Percentiles rank a stretch among this genome's conserved stretches.
Evolutionary conservation across 805 yeast species (phyloP).

Genomic region (Candida wancherniae): DNA sequence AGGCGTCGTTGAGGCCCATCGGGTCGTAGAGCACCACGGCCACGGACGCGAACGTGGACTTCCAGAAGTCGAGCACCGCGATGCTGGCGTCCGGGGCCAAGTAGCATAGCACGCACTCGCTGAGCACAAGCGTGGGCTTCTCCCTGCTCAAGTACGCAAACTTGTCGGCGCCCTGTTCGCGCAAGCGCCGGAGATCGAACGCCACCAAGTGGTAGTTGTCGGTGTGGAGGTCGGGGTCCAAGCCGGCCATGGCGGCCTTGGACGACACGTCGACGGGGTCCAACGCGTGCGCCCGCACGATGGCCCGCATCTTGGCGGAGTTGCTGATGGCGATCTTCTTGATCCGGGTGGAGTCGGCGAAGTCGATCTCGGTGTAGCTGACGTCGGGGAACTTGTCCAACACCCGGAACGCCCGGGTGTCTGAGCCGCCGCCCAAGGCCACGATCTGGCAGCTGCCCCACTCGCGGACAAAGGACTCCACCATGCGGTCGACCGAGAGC

Average conservation of each 20-base stretch:
- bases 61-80: conserved; percentile 43
- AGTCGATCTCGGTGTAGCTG: conserved; percentile 59
- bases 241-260: conserved; percentile 20
- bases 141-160: conserved; percentile 23
- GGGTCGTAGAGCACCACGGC: conserved; percentile 63
- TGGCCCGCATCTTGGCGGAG: conserved; percentile 21
- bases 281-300: conserved; percentile 19
- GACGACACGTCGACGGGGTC: conserved; percentile 12
- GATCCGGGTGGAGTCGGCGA: conserved; percentile 46
- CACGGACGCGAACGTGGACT: conserved; percentile 20
- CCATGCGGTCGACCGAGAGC: conserved; percentile 42
- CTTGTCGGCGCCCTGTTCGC: conserved; percentile 7
- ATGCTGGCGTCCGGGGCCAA: conserved; percentile 47
- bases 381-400: conserved; percentile 31
- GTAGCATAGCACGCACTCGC: conserved; percentile 78
- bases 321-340: conserved; percentile 47
- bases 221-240: conserved; percentile 31
- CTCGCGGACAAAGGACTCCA: conserved; percentile 36
- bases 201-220: conserved; percentile 49
- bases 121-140: conserved; percentile 56
- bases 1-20: conserved; percentile 54
- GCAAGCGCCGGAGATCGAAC: conserved; percentile 45
- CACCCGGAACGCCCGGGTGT: conserved; percentile 58
- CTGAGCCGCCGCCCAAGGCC: conserved; percentile 80
- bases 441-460: conserved; percentile 46